phyloP scores from a whole-genome alignment of 1,284 basidiomycete species.

The Polyporus tsugae region DNA sequence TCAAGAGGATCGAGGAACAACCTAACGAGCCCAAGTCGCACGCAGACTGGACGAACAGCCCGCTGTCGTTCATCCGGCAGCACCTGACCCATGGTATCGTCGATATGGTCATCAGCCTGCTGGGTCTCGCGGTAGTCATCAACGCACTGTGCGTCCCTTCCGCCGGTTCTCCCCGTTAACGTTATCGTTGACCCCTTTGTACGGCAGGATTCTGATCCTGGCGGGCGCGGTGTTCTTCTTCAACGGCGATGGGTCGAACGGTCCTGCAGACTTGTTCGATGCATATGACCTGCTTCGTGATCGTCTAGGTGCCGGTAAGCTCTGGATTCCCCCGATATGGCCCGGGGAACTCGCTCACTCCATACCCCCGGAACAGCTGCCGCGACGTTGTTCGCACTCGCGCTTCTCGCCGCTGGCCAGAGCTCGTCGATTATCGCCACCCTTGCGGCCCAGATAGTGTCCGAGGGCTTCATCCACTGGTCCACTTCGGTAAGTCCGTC shows the following conservation, averaged over 20 bases:
- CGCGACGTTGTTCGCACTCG: slow-evolving; percentile 86
- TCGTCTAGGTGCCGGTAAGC: slow-evolving; percentile 72
- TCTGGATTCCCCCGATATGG: background rate
- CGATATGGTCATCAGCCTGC: slow-evolving; percentile 68
- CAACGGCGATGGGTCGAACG: slow-evolving; percentile 42
- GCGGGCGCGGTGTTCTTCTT: slow-evolving; percentile 81
- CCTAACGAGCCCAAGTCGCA: slow-evolving; percentile 19
- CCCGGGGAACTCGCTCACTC: background rate
- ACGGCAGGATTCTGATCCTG: slow-evolving; percentile 68
- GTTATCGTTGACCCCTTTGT: slow-evolving; percentile 8
- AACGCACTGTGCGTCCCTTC: slow-evolving; percentile 70
- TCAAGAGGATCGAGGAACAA: background rate
- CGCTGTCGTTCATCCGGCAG: slow-evolving; percentile 72
- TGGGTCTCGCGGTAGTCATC: slow-evolving; percentile 87
- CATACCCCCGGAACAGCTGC: slow-evolving; percentile 54
- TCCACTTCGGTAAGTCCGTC: slow-evolving; percentile 70
- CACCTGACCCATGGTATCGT: slow-evolving; percentile 82
- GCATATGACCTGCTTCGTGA: slow-evolving; percentile 77
- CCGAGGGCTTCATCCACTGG: slow-evolving; percentile 95
- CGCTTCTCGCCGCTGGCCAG: slow-evolving; percentile 87
- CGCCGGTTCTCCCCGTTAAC: background rate
- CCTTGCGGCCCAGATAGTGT: slow-evolving; percentile 90
- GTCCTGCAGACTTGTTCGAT: slow-evolving; percentile 80
- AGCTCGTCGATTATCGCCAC: slow-evolving; percentile 93
- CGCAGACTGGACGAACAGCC: slow-evolving; percentile 62